Base-by-base conservation (phyloP, 2,329 filamentous ascomycete species). In the Clonostachys chloroleuca region DNA sequence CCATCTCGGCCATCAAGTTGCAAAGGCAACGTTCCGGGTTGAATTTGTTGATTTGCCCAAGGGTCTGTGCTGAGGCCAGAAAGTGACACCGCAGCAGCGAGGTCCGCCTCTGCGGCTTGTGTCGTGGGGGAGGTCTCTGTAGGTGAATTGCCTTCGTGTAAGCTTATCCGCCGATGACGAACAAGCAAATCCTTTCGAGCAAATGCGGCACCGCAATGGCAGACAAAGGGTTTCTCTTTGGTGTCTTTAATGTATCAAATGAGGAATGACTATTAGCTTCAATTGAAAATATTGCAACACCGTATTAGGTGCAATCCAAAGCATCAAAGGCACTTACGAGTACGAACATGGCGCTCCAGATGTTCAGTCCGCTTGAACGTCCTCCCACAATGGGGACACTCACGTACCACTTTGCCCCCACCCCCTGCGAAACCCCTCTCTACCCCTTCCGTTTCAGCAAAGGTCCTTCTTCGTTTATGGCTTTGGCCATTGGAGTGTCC, bases 211-310 rank as follows among this genome's bases (percentile, higher is more conserved):
- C 69, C 68, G 53, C 70, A 74, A 39, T 58, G 61, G 47, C 70
- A 74, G 17, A 70, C 50, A 50, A 72, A 74, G 2, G 70, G 70
- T 51, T 74, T 74, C 56, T 74, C 70, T 44, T 74, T 74, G 47
- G 70, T 74, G 53, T 74, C 70, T 74, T 51, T 39, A 37, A 34
- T 24, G 18, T 39, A 33, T 30, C 24, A 30, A 30, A 10, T 30
- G 3, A 30, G 24, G 3, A 10, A 8, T 2, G 7, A 30, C 24
- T 30, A 30, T 42, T 34, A 47, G 37, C 37, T 16, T 42, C 40
- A 41, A 44, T 7, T 17, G 35, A 34, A 12, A 13, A 10, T 3
- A 30, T 34, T 30, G 9, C 18, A 37, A 9, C 12, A 39, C 36
- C 13, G 46, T n/a, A 36, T 8, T 18, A 12, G 12, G 35, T 33